Evolutionary conservation across 2,329 filamentous ascomycete species (phyloP).

Genomic region (Tolypocladium amazonense): DNA sequence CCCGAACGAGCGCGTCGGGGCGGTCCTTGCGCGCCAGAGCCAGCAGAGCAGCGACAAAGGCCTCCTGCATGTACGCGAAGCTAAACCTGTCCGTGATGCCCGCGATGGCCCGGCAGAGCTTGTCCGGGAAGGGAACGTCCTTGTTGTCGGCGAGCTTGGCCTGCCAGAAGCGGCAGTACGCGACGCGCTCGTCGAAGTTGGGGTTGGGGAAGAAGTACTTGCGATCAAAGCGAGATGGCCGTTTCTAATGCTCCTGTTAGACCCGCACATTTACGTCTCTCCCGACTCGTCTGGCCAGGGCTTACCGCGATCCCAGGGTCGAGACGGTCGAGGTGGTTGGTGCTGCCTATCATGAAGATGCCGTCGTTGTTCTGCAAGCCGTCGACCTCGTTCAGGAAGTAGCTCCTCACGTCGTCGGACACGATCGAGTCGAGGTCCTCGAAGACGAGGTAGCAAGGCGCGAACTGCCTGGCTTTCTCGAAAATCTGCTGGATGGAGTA

Average conservation of each 20-base stretch:
- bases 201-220: constrained; percentile 57
- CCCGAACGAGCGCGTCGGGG: not conserved
- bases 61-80: constrained; percentile 62
- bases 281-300: not conserved
- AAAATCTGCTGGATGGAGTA: constrained; percentile 43
- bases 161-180: constrained; percentile 56
- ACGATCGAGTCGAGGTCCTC: constrained; percentile 63
- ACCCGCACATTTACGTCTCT: not conserved
- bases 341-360: constrained; percentile 58
- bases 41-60: constrained; percentile 52
- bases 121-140: constrained; percentile 48
- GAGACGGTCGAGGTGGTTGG: constrained; percentile 54
- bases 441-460: constrained; percentile 61
- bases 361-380: constrained; percentile 60
- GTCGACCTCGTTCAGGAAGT: constrained; percentile 66
- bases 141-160: constrained; percentile 43
- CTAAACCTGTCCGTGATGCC: constrained; percentile 54
- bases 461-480: constrained; percentile 45
- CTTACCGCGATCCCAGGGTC: constrained; percentile 51
- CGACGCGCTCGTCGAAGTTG: constrained; percentile 37
- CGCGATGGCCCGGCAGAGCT: constrained; percentile 47
- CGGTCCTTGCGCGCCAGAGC: constrained; percentile 35
- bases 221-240: constrained; percentile 55
- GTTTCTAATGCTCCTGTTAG: constrained; percentile 30
- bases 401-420: constrained; percentile 47